Percentiles rank a stretch among this genome's conserved stretches.
Conservation (phyloP, 495 filamentous ascomycete species). For the Aspergillus funiculosus region DNA sequence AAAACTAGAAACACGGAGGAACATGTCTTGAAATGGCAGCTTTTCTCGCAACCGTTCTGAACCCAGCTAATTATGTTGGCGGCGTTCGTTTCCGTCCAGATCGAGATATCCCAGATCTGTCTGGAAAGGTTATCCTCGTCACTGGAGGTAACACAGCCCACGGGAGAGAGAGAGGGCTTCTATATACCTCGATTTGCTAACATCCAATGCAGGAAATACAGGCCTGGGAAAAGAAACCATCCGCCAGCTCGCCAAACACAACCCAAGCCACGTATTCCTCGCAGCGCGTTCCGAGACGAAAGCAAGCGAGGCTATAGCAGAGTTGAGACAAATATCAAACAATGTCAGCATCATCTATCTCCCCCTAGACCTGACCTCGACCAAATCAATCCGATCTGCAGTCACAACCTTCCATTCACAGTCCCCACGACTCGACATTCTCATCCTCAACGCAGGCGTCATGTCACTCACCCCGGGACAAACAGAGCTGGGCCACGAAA, state of each 20-base stretch:
- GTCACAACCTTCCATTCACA: constrained; percentile 40
- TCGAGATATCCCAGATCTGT: constrained; percentile 48
- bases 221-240: constrained; percentile 56
- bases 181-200: too few species aligned
- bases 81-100: constrained; percentile 34
- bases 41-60: constrained; percentile 20
- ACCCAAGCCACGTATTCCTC: constrained; percentile 53
- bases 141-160: constrained; percentile 48
- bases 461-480: constrained; percentile 47
- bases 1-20: background rate
- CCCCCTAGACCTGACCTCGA: constrained; percentile 41
- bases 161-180: too few species aligned
- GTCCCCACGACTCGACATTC: constrained; percentile 53
- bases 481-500: constrained; percentile 45
- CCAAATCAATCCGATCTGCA: constrained; percentile 46
- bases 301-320: constrained; percentile 23
- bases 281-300: constrained; percentile 32
- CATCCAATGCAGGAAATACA: constrained; percentile 37
- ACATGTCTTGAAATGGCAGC: constrained; percentile 18
- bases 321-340: constrained; percentile 17
- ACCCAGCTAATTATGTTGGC: constrained; percentile 26
- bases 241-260: constrained; percentile 47
- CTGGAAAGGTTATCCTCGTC: constrained; percentile 49
- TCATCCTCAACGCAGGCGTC: constrained; percentile 59
- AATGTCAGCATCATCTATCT: constrained; percentile 35